Evolutionary conservation across 768 basidiomycete species (phyloP).

Genomic region (Leucogyrophana mollusca): DNA sequence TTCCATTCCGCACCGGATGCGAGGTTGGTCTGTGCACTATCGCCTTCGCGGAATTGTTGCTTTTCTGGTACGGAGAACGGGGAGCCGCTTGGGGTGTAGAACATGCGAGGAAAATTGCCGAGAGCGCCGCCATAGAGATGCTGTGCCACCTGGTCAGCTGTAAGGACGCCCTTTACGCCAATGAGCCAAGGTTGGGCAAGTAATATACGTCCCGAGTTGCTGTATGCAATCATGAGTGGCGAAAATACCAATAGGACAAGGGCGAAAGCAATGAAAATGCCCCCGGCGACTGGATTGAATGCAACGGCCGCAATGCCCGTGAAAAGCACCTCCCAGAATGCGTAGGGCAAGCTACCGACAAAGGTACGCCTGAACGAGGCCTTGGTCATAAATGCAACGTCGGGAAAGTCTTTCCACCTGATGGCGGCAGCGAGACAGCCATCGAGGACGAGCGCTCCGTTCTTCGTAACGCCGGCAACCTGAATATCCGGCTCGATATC

Average conservation of each 20-base stretch:
- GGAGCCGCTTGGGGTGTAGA: conserved; percentile 15
- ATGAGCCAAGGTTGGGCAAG: conserved; percentile 17
- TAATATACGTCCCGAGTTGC: conserved; percentile 15
- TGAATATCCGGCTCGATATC: conserved; percentile 17
- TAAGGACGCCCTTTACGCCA: conserved; percentile 17
- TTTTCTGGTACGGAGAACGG: conserved; percentile 6
- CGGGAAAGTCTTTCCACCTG: conserved; percentile 20
- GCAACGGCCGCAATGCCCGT: background rate
- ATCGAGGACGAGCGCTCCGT: conserved; percentile 16
- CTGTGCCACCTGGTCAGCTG: conserved; percentile 5
- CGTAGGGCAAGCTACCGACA: conserved; percentile 7
- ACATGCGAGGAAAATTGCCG: conserved; percentile 7
- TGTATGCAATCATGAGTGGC: conserved; percentile 9
- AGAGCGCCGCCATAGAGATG: conserved; percentile 14
- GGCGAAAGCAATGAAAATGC: conserved; percentile 1
- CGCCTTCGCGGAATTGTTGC: conserved; percentile 4
- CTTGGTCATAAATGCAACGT: conserved; percentile 8
- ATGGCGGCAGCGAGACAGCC: conserved; percentile 16
- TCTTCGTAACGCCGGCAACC: conserved; percentile 15
- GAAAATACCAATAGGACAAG: background rate
- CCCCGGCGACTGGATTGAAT: background rate
- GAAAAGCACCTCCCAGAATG: conserved; percentile 8
- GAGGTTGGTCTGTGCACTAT: background rate
- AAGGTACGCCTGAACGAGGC: conserved; percentile 9
- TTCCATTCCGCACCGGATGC: background rate